Evolutionary conservation across 2,329 filamentous ascomycete genomes (phyloP).

Genomic region (Lasiodiplodia sp.): DNA sequence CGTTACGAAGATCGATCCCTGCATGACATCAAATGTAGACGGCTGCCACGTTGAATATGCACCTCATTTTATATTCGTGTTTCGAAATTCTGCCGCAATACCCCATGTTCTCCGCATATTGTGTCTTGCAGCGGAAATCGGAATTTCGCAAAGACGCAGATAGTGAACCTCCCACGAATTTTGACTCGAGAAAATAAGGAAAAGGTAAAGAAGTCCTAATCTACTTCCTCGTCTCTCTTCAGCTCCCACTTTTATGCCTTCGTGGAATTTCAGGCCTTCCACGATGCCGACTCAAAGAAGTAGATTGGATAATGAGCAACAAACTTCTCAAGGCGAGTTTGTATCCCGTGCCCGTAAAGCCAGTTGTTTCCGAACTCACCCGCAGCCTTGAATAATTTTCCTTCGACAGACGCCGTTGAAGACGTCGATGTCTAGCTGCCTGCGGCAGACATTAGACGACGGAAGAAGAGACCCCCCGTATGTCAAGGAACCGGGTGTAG

Average conservation of each 20-base stretch:
- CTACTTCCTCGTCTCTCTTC: not conserved
- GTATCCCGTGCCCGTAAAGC: not conserved
- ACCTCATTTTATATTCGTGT: not conserved
- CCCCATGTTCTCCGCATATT: not conserved
- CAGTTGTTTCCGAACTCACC: not conserved
- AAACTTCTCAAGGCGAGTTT: not conserved
- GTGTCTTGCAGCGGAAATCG: not conserved
- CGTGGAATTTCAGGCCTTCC: not conserved
- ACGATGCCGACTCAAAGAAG: not conserved
- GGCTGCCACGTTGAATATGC: not conserved
- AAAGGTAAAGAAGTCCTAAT: not conserved
- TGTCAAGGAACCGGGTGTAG: not conserved
- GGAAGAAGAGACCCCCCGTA: not conserved
- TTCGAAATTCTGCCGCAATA: conserved; percentile 10
- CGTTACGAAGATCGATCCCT: not conserved
- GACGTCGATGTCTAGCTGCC: not conserved
- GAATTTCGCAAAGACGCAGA: conserved; percentile 14
- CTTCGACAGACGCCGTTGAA: not conserved
- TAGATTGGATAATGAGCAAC: not conserved
- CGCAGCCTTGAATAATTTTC: not conserved
- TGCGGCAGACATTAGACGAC: not conserved
- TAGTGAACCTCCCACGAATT: not conserved
- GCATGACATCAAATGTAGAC: not conserved
- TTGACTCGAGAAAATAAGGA: not conserved
- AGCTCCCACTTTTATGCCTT: not conserved